A percentile compares a stretch with the other conserved stretches of the same genome.
Evolutionary conservation across 2,329 filamentous ascomycete species (phyloP).

Genomic region (Aspergillus proliferans): DNA sequence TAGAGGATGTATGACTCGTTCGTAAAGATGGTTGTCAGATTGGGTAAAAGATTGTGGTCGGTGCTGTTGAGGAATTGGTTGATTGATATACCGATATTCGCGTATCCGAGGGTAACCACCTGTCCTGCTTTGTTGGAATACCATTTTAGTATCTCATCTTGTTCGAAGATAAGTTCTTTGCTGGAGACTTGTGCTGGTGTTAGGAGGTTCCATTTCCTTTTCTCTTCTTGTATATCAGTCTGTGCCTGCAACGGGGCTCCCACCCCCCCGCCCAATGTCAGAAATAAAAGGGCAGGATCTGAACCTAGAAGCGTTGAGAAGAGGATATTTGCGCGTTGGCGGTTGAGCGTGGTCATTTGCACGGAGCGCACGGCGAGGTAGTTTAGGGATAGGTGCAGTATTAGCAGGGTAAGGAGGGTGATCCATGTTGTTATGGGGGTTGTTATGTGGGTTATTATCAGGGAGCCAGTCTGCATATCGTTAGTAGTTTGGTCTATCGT

Average conservation of each 20-base stretch:
- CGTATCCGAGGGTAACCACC: conserved; percentile 41
- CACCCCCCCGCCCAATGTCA: not conserved
- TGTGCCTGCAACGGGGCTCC: not conserved
- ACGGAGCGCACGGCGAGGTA: conserved; percentile 80
- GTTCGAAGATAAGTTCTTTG: conserved; percentile 54
- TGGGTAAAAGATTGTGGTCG: conserved; percentile 36
- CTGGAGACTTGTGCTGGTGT: conserved; percentile 60
- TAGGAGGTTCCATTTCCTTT: conserved; percentile 29
- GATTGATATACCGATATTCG: conserved; percentile 49
- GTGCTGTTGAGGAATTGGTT: conserved; percentile 22
- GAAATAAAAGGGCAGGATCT: conserved; percentile 14
- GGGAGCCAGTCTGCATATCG: conserved; percentile 55
- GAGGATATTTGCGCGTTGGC: conserved; percentile 76
- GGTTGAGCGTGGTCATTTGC: conserved; percentile 75
- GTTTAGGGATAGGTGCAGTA: conserved; percentile 75
- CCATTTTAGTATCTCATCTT: conserved; percentile 61
- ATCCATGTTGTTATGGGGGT: conserved; percentile 66
- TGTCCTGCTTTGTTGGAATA: conserved; percentile 9
- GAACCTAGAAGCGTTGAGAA: conserved; percentile 52
- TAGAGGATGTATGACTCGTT: conserved; percentile 58
- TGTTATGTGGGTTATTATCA: conserved; percentile 72
- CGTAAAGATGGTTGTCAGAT: conserved; percentile 47
- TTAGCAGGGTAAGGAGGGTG: conserved; percentile 64
- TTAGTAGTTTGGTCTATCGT: conserved; percentile 1
- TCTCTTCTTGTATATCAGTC: conserved; percentile 5